Percentiles rank a stretch among this genome's conserved stretches.
Evolutionary conservation across 176 grass and related monocot species (phyloP).

Genomic region (Coix lacrymajobi): DNA sequence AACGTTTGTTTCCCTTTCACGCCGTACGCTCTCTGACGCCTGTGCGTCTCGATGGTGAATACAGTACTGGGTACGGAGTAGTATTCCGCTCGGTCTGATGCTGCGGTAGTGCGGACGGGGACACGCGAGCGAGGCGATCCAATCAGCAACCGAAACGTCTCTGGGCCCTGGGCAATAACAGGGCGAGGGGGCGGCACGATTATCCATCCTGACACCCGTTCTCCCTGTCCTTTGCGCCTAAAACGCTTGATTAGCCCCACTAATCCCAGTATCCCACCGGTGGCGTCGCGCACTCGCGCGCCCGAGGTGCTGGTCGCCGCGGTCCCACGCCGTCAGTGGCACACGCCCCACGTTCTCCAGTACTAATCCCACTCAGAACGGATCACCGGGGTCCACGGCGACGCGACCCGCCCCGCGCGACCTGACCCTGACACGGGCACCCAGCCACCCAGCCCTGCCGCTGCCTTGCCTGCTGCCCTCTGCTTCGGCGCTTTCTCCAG

Average conservation of each 20-base stretch:
- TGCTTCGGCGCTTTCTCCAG: slow-evolving; percentile 35
- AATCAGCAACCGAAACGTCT: slow-evolving; percentile 34
- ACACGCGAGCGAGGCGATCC: not conserved
- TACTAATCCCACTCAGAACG: not conserved
- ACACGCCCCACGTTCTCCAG: not conserved
- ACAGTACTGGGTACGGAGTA: not conserved
- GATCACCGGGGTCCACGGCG: not conserved
- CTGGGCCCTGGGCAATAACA: not conserved
- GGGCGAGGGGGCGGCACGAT: not conserved
- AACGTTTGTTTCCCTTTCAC: not conserved
- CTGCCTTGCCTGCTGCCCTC: not conserved
- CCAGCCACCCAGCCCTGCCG: not conserved
- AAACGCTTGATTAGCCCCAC: slow-evolving; percentile 8
- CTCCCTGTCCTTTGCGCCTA: not conserved
- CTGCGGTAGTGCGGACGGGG: not conserved
- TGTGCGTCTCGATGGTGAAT: not conserved
- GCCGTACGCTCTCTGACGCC: not conserved
- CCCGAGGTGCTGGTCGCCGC: not conserved
- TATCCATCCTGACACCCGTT: slow-evolving; percentile 11
- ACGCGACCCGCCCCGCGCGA: not conserved
- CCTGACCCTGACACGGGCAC: slow-evolving; percentile 30
- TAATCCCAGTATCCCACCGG: slow-evolving; percentile 14
- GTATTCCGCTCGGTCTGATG: not conserved
- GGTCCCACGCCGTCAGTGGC: slow-evolving; percentile 4
- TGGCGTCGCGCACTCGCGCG: not conserved